phyloP scores from a whole-genome alignment of 2,329 filamentous ascomycete genomes.

The Alternaria brassicae region DNA sequence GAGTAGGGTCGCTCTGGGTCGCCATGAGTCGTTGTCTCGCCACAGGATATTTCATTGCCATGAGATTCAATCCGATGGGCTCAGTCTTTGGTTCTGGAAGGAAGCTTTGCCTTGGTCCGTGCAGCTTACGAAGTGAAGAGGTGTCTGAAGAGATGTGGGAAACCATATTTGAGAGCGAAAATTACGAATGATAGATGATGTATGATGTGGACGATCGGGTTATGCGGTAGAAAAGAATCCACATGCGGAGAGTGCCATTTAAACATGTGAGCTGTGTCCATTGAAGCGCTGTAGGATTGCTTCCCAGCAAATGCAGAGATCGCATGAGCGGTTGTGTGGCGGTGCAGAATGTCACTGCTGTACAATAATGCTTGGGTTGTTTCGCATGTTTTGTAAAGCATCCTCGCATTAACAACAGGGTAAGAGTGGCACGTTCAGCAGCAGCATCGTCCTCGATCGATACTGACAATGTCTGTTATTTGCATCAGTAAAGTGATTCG shows the following conservation, averaged over 20 bases:
- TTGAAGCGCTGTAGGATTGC: neutral
- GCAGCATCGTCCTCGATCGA: neutral
- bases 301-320: constrained; percentile 2
- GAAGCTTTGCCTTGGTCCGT: neutral
- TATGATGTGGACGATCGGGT: neutral
- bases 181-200: neutral
- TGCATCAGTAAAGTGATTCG: neutral
- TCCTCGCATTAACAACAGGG: neutral
- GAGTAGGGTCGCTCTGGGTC: neutral
- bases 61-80: neutral
- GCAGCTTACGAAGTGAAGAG: neutral
- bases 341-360: constrained; percentile 12
- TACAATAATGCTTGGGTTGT: constrained; percentile 7
- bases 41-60: neutral
- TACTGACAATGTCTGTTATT: neutral
- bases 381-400: neutral
- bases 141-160: neutral
- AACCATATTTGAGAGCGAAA: neutral
- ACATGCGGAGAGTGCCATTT: neutral
- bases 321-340: constrained; percentile 13
- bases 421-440: neutral
- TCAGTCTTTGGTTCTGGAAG: neutral
- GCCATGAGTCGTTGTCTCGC: neutral
- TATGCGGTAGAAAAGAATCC: neutral
- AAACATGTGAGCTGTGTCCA: neutral